phyloP scores from a whole-genome alignment of 2,329 filamentous ascomycete species.

The Dothideomycetes sp. region DNA sequence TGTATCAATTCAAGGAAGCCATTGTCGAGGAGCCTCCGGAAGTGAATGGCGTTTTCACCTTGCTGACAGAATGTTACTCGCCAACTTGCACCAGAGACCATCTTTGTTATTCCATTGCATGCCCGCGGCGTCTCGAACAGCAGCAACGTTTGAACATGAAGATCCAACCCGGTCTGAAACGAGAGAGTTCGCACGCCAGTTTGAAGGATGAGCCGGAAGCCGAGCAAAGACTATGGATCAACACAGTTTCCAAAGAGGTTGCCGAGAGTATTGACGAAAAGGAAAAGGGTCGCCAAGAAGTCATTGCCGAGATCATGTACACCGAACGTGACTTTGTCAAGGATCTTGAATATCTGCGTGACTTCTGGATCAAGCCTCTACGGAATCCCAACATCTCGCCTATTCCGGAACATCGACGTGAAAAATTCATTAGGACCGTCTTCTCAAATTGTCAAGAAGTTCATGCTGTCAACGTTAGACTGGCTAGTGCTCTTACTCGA shows the following conservation, averaged over 20 bases:
- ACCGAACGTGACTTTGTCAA: conserved; percentile 98
- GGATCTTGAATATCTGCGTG: conserved; percentile 90
- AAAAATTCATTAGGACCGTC: conserved; percentile 86
- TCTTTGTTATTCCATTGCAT: conserved; percentile 96
- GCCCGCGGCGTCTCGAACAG: conserved; percentile 84
- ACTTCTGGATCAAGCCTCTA: conserved; percentile 96
- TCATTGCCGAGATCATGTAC: conserved; percentile 97
- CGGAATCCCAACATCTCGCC: conserved; percentile 69
- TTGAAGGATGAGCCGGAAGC: conserved; percentile 81
- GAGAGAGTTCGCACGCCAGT: conserved; percentile 59
- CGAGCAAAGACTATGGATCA: conserved; percentile 98
- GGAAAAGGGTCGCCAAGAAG: conserved; percentile 95
- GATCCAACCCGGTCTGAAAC: conserved; percentile 76
- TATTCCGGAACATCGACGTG: conserved; percentile 77
- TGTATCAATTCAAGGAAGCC: conserved; percentile 94
- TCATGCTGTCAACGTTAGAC: conserved; percentile 77
- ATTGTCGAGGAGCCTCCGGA: conserved; percentile 75
- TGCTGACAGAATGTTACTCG: conserved; percentile 95
- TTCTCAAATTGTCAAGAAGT: conserved; percentile 97
- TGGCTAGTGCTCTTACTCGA: conserved; percentile 80
- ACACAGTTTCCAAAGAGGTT: conserved; percentile 90
- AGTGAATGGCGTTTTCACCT: conserved; percentile 92
- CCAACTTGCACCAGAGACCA: conserved; percentile 93
- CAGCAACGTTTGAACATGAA: conserved; percentile 91
- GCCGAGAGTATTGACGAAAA: conserved; percentile 80